Base-by-base conservation (phyloP, 2,329 filamentous ascomycete genomes). In the Acephala macrosclerotiorum region DNA sequence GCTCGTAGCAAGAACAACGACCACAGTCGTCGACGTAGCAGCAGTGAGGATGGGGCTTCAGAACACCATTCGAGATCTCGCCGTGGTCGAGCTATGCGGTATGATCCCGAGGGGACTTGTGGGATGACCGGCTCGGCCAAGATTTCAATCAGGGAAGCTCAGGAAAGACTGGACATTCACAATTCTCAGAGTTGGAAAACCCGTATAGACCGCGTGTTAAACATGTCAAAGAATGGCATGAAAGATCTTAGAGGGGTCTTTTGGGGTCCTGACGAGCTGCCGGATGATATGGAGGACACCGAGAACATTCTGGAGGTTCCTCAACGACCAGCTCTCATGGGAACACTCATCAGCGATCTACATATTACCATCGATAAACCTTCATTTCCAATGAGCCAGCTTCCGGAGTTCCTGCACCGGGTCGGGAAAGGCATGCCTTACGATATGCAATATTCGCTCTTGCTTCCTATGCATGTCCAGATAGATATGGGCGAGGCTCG, bases 341-440 rank as follows among this genome's bases (percentile, higher is more conserved):
- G 90, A 2, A 85, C 92, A 6, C 81, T 93, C 51, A 89, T 98
- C 71, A 93, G 89, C 66, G 95, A 99, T 76, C 82, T 99, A 36
- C 91, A 95, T 69, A 84, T 99, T 63, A 83, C 89, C 36, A 84
- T 99, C 66, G 96, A 98, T 78, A 97, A 97, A 77, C 96, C 96
- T 0, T 95, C 92, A 0, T 99, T 99, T 76, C 91, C 94, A 0
- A 82, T 97, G 66, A 84, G 87, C 2, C 89, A 97, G 14, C 88
- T 95, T 62, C 92, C 95, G 0, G 87, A 91, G 18, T 99, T 97
- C 76, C 82, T 99, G 29, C 87, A 97, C 75, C 87, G 88, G 57
- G 90, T 98, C 65, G 96, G 96, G n/a, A 99, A 99, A 80, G 96
- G 96, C 0, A 96, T 99, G 88, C 96, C 96, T 0, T 85, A 88